Evolutionary conservation across 2,329 filamentous ascomycete genomes (phyloP).

Genomic region (Furcasterigmium furcatum): DNA sequence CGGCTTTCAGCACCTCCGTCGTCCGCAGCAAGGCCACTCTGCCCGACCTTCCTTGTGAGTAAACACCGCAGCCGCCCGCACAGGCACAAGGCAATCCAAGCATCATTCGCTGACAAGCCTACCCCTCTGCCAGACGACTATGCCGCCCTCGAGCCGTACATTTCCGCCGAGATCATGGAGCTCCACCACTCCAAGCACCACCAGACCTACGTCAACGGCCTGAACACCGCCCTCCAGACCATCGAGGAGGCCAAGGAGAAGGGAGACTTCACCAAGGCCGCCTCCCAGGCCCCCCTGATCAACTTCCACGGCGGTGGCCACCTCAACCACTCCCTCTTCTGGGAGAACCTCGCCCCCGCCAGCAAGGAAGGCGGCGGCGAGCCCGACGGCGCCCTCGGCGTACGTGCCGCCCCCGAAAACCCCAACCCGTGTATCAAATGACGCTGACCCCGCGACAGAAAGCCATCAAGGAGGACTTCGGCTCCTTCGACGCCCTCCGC

Average conservation of each 20-base stretch:
- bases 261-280: slow-evolving; percentile 52
- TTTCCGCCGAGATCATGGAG: slow-evolving; percentile 94
- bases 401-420: slow-evolving; percentile 17
- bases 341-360: slow-evolving; percentile 73
- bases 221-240: slow-evolving; percentile 77
- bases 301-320: slow-evolving; percentile 85
- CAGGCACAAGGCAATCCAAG: too few relatives aligned
- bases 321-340: slow-evolving; percentile 85
- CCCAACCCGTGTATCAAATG: neutral
- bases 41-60: slow-evolving; percentile 70
- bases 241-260: slow-evolving; percentile 61
- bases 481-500: slow-evolving; percentile 60
- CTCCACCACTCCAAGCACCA: slow-evolving; percentile 94
- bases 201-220: slow-evolving; percentile 87
- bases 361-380: slow-evolving; percentile 60
- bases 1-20: slow-evolving; percentile 72
- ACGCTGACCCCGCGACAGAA: slow-evolving; percentile 24
- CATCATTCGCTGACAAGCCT: neutral
- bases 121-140: slow-evolving; percentile 84
- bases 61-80: neutral
- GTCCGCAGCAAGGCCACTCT: slow-evolving; percentile 87
- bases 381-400: slow-evolving; percentile 58
- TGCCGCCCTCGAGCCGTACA: slow-evolving; percentile 79
- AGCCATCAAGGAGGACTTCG: slow-evolving; percentile 65
- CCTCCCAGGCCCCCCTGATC: slow-evolving; percentile 51